Conservation (phyloP, 352 stramenopile genomes). For the Globisporangium barbulae region DNA sequence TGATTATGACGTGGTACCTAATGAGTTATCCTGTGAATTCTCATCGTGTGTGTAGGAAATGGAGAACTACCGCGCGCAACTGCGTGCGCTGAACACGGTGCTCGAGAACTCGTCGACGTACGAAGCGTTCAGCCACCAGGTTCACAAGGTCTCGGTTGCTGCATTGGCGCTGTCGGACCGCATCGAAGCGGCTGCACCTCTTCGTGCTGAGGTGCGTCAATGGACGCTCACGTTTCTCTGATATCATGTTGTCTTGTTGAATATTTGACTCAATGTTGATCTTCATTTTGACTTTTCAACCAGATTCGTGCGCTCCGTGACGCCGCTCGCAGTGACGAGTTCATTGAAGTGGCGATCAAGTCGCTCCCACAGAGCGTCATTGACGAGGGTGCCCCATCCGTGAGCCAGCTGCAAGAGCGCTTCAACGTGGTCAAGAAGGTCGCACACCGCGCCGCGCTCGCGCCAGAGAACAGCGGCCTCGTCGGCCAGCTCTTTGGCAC, state of each 20-base stretch:
- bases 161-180: conserved; percentile 75
- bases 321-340: conserved; percentile 64
- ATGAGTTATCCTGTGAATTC: too few relatives aligned
- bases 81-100: conserved; percentile 63
- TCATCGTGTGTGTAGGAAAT: conserved; percentile 30
- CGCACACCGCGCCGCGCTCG: conserved; percentile 59
- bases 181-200: conserved; percentile 67
- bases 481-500: conserved; percentile 69
- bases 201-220: conserved; percentile 49
- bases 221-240: background rate
- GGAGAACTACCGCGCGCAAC: conserved; percentile 59
- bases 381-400: conserved; percentile 65
- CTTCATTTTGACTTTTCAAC: too few relatives aligned
- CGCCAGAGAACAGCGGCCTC: conserved; percentile 67
- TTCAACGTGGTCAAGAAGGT: conserved; percentile 80
- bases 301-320: conserved; percentile 66
- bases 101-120: conserved; percentile 77
- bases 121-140: conserved; percentile 81
- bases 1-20: background rate
- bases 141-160: conserved; percentile 82
- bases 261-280: background rate
- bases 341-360: conserved; percentile 70
- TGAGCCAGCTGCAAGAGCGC: conserved; percentile 76
- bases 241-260: background rate
- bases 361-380: conserved; percentile 56